Base-by-base conservation (phyloP, 2,329 filamentous ascomycete species). In the Penicillium sp. region DNA sequence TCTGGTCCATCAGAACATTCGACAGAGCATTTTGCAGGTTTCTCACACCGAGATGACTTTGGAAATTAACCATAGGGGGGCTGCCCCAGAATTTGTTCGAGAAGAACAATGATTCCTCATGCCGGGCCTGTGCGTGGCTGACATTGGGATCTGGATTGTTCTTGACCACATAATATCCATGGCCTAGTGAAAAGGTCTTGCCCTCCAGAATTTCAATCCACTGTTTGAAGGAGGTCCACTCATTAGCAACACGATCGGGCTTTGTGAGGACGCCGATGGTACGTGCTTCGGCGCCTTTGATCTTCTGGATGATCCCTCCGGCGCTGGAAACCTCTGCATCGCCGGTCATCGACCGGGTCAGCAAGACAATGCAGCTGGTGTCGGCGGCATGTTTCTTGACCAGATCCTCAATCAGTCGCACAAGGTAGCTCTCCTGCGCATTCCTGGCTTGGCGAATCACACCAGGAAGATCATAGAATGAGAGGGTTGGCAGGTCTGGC, bases 391-490 rank as follows among this genome's bases (percentile, higher is more conserved):
- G 95, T 0, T 85, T 78, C 2, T 78, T 80, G 0, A 91, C 86
- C 0, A 96, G 69, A 16, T 89, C 88, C 47, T 86, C 80, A 0
- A 96, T 88, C 0, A 94, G 84, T 0, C 81, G 77, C 11, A 92
- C 87, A 0, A 93, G 76, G 52, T 89, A 89, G 9, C 83, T 79
- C 14, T 92, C 86, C 2, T 83, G 78, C 7, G 82, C 82, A 7
- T 85, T 79, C 2, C 85, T 83, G 0, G 87, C 82, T 7, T 87
- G 87, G 18, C 86, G 85, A 57, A 96, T 93, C 0, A 95, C 85
- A 0, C 92, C 92, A 0, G 92, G 92, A 0, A 96, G 79, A 56
- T 96, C 92, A 56, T 90, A 93, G 63, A 96, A 95, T 0, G 88
- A 91, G 0, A 96, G 70, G 5, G 90, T 86, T 0, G 90, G 87